Evolutionary conservation across 345 rosid genomes (phyloP).

Genomic region (Salix suchowensis): DNA sequence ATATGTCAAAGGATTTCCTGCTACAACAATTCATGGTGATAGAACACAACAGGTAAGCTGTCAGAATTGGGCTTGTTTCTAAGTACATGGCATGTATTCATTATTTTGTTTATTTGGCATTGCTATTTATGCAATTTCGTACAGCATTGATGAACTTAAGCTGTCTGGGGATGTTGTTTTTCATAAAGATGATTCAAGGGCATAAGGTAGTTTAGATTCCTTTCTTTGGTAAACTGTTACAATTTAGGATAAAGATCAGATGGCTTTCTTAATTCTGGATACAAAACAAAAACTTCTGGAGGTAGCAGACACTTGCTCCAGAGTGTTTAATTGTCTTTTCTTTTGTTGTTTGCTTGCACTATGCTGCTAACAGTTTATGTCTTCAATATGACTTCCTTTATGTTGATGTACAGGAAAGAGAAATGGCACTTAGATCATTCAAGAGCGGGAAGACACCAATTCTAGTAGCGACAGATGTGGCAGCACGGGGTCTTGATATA

Average conservation of each 20-base stretch:
- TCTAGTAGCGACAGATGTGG: constrained; percentile 96
- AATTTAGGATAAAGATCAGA: neutral
- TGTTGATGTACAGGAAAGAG: constrained; percentile 70
- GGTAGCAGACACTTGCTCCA: neutral
- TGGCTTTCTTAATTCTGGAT: neutral
- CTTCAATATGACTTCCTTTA: neutral
- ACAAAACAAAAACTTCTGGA: neutral
- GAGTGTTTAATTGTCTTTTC: neutral
- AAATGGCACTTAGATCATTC: constrained; percentile 75
- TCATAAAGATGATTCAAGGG: neutral
- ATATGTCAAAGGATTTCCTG: constrained; percentile 79
- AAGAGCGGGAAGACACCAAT: constrained; percentile 92
- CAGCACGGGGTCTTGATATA: constrained; percentile 92
- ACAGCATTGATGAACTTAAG: neutral
- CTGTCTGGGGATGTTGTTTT: neutral
- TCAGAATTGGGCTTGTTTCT: neutral
- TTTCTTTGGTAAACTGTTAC: neutral
- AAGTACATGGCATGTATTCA: neutral
- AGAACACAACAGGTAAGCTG: constrained; percentile 75
- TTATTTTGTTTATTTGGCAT: neutral
- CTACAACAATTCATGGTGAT: constrained; percentile 95
- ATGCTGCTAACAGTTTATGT: neutral
- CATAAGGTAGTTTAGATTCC: neutral
- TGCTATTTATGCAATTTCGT: neutral
- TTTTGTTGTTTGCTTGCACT: neutral